Evolutionary conservation across 2,329 filamentous ascomycete species (phyloP), one percentile per base, ranked within the genome.

Genomic region (Aureobasidium sp.): DNA sequence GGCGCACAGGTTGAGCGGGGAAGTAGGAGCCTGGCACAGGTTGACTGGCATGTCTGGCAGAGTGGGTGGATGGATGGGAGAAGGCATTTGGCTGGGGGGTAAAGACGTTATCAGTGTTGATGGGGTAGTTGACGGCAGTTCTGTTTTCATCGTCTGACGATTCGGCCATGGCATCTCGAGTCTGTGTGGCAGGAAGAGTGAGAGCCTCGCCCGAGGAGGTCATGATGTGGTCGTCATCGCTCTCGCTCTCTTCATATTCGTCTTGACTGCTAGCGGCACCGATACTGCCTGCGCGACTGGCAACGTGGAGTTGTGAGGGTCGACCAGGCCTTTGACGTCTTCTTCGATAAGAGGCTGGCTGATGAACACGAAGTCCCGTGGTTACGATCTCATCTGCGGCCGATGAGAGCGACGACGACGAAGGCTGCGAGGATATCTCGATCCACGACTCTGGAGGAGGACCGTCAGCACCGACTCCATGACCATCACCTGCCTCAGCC

Each of bases 221-320:
- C 71, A 84, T 73, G 47, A 82, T 74, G 53, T 78, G 80, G 62
- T 95, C 90, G 37, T 90, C 89, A 58, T 95, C 90, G 69, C 80
- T 95, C 68, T 95, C 90, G 57, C 86, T 94, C 73, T 95, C 90
- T 29, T 95, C 89, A 63, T 94, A 95, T 71, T 95, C 90, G 61
- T 95, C 90, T 67, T 95, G 89, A 63, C 90, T 95, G 69, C 89
- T 94, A 5, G 61, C 60, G 48, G 71, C 73, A 11, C 72, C 74
- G 37, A 66, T 63, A 56, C 72, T 76, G 24, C 69, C 65, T 14
- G 78, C 71, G 35, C 72, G 71, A 38, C 66, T 66, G 6, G 68
- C 64, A 53, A 71, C 72, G 53, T 68, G 64, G 49, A 71, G 63
- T 55, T 69, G 66, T 25, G 69, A 66, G 40, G 68, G 69, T 60